phyloP scores from a whole-genome alignment of 139 green algal species.

The Volvox africanus region DNA sequence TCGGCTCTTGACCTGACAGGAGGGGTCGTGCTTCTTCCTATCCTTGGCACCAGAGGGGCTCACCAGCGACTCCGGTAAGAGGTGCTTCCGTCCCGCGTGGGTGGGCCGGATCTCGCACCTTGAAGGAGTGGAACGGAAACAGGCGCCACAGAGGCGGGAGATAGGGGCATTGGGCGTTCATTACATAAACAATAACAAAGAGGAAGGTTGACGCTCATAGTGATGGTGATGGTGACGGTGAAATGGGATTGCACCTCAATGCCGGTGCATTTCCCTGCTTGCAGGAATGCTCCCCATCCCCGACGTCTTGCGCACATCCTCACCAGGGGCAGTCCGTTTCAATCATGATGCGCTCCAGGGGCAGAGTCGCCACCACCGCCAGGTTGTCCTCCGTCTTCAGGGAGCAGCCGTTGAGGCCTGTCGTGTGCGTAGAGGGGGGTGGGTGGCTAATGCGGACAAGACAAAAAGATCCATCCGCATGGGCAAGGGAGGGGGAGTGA shows the following conservation, averaged over 20 bases:
- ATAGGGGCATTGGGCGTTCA: too few relatives aligned
- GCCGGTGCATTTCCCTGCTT: too few relatives aligned
- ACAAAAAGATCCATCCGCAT: background rate
- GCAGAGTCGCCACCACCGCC: conserved; percentile 72
- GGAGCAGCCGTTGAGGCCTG: conserved; percentile 92
- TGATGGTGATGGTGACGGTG: background rate
- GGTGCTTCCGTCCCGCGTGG: conserved; percentile 48
- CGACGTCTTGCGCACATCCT: conserved; percentile 16
- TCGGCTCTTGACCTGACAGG: conserved; percentile 83
- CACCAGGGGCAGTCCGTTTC: conserved; percentile 94
- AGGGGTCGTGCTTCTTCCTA: conserved; percentile 82
- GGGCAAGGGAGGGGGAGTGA: background rate
- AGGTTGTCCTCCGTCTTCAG: conserved; percentile 91
- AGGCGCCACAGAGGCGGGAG: background rate
- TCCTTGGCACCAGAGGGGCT: conserved; percentile 68
- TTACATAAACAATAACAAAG: background rate
- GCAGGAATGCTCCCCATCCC: too few relatives aligned
- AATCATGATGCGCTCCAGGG: conserved; percentile 82
- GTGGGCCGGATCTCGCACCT: conserved; percentile 64
- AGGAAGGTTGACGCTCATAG: background rate
- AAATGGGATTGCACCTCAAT: too few relatives aligned
- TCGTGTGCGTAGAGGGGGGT: too few relatives aligned
- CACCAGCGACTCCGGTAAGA: background rate
- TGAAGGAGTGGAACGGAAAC: background rate
- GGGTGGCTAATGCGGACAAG: too few relatives aligned